Base-by-base conservation (phyloP, 208 protist genomes). In the Porcisia hertigi region DNA sequence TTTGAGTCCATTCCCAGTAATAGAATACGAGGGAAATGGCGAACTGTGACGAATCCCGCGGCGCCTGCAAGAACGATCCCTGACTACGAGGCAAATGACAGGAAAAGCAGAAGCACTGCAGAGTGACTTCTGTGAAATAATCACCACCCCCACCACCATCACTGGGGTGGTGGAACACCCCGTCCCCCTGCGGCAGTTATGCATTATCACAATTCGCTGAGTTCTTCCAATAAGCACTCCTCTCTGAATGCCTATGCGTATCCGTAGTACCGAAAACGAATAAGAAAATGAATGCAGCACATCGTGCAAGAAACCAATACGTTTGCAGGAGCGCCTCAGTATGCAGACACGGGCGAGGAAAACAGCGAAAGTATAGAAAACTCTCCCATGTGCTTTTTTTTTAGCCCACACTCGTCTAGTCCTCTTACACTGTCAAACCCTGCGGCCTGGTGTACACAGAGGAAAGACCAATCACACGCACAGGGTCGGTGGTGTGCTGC, bases 401-500 rank as follows among this genome's bases (percentile, higher is more conserved):
- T 49, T 18, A 55, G 54, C 34, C 62, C 45, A 43, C 58, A 65
- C 14, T 8, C 58, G 23, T 25, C 18, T 52, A 65, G 75, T 49
- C 41, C 12, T 47, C 49, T 64, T 87, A 94, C 53, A 95, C 71
- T 12, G 81, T 84, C 62, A 87, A 59, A 8, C 91, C 93, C 69
- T 97, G 93, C 45, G 93, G 91, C 59, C 93, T 85, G 20, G 85
- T 88, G 67, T 89, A 89, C 39, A 94, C 82, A 16, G 90, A 90
- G 25, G 88, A 90, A 36, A 97, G 64, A 3, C 93, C 93, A 71
- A 97, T 88, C 25, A 94, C 91, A 39, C 93, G 93, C 53, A 97
- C 91, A 7, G 93, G 93, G 67, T 97, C 93, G 0, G 93, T 91
- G 18, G 93, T 97, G 73, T 93, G 83, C 72, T 95, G 90, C 20